Evolutionary conservation across 139 green algal species (phyloP), one percentile per base, ranked within the genome.

Genomic region (Tetradesmus obliquus): DNA sequence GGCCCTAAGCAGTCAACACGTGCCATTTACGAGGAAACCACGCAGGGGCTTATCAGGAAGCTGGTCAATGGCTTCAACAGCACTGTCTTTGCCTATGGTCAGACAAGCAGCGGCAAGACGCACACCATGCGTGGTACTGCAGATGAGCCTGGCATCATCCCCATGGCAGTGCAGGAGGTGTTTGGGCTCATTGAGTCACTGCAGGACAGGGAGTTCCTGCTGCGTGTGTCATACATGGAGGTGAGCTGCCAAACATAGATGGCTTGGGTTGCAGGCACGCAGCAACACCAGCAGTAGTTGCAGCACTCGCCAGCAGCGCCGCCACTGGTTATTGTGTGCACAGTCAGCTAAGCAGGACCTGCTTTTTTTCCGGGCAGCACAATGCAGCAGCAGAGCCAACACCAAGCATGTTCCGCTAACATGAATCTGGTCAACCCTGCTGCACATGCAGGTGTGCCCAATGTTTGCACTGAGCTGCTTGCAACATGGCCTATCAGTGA

Each of bases 181-280:
- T 99, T 99, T 88, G 51, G 93, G 20, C 92, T 96, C 15, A 99
- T 99, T 69, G 87, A 93, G 5, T 66, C 57, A 1, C 91, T 91
- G 22, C 91, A 95, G 60, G 93, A 97, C 79, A 93, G 98, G 12
- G 97, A 99, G 90, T 99, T 98, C 93, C 94, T 99, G 57, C 91
- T 99, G 55, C 96, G 98, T 20, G 97, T 99, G 3, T 99, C 98
- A 0, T 99, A 99, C 93, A 98, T 99, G 94, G 98, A 99, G 96
- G 97, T 98, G 94, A 1, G 95, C 0, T 74, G 55, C 83, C 4
- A 15, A 5, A 53, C 55, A 51, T 60, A 1, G 32, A 45, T 45
- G 32, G 32, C 32, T 45, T 45, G 32, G 32, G 32, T 45, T 45
- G 32, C 32, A 45, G 7, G 57, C 22, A 88, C 32, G 53, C 82